Base-by-base conservation (phyloP, 441 rosid species). In the Viola pubescens region DNA sequence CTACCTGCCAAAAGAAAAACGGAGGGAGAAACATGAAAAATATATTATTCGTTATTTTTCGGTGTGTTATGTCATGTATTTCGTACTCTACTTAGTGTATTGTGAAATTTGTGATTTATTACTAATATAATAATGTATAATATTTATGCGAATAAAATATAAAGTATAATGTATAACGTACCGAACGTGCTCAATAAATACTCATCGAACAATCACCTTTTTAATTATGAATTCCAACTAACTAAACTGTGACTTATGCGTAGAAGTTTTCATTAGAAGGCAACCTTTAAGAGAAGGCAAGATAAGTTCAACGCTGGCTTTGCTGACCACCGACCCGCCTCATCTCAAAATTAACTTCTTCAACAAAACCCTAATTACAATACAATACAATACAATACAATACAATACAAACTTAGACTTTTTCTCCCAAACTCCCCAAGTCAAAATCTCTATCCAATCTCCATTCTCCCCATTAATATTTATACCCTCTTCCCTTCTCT, bases 241-340 rank as follows among this genome's bases (percentile, higher is more conserved):
- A 26, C 34, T 26, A 26, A 26, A 26, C 34, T 1, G 34, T 16
- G 53, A 5, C 19, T 50, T 49, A 3, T 50, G 4, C 16, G 38
- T 38, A 19, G 0, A 55, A 54, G 57, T 11, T 54, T 54, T 38
- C 1, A 26, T 26, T n/a, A 37, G 45, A 12, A 26, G 56, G 9
- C 12, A 53, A 13, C 41, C 46, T 43, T 12, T 46, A 9, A 8
- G 13, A 7, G n/a, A 7, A 38, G 9, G 6, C 11, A 37, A 19
- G 4, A 58, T 45, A 55, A 26, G 44, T 64, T 76, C 82, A 81
- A 78, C 63, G 89, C 83, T 86, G 87, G 69, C 81, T 63, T 70
- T 39, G 76, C 68, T 84, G 95, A 87, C 95, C 83, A 76, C 77
- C 75, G 72, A 69, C 72, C 79, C 51, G 2, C 12, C 49, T 6